A percentile compares a stretch with the other conserved stretches of the same genome.
phyloP scores from a whole-genome alignment of 768 basidiomycete genomes.

The Kwoniella pini region DNA sequence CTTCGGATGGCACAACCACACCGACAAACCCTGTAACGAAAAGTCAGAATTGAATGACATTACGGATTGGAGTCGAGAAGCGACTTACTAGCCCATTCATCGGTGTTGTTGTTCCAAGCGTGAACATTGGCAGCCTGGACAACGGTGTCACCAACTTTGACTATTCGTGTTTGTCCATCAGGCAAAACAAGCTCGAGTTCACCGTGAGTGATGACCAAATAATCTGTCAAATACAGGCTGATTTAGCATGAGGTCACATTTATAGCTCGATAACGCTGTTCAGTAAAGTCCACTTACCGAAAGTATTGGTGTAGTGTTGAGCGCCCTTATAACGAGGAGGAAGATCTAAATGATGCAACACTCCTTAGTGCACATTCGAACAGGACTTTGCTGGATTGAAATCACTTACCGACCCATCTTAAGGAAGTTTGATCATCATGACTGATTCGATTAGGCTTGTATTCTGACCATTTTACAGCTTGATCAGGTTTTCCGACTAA shows the following conservation, averaged over 20 bases:
- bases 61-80: too few relatives aligned
- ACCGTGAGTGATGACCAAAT: constrained; percentile 24
- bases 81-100: constrained; percentile 22
- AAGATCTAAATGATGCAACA: constrained; percentile 9
- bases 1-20: constrained; percentile 14
- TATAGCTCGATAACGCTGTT: too few relatives aligned
- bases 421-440: constrained; percentile 19
- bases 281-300: too few relatives aligned
- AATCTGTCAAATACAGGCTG: constrained; percentile 16
- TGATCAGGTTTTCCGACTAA: constrained; percentile 8
- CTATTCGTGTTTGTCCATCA: constrained; percentile 14
- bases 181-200: constrained; percentile 15
- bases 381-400: too few relatives aligned
- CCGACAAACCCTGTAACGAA: constrained; percentile 17
- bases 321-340: constrained; percentile 8
- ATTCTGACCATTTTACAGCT: constrained; percentile 8
- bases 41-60: too few relatives aligned
- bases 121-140: constrained; percentile 27
- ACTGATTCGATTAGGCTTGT: constrained; percentile 4
- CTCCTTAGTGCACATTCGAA: too few relatives aligned
- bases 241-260: too few relatives aligned
- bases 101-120: constrained; percentile 23
- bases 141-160: constrained; percentile 18
- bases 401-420: constrained; percentile 19
- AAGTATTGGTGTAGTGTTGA: constrained; percentile 17